Percentiles rank a stretch among this genome's conserved stretches.
These are phyloP conservation scores for Trichosanthes cucumerina DNA, from an alignment of 306 rosid genomes.

Conservation along the genomic window DNA sequence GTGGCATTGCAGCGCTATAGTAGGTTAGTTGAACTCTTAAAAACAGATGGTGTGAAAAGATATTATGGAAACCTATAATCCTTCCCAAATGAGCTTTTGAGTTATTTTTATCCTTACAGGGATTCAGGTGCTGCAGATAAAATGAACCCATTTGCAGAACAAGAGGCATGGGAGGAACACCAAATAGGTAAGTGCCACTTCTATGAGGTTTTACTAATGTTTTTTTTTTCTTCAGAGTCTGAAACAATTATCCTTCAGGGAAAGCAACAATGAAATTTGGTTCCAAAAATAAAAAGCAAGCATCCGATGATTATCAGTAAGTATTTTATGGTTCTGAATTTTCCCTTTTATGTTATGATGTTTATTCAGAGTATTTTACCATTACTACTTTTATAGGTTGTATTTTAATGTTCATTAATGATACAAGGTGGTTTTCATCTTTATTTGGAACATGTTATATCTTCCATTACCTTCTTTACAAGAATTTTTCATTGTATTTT, in stretches of 20 bases:
- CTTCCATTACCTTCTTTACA: background rate
- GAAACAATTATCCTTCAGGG: slow-evolving; percentile 36
- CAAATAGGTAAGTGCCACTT: slow-evolving; percentile 51
- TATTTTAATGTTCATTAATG: background rate
- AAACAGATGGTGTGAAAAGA: background rate
- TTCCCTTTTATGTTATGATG: background rate
- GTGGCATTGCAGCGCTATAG: slow-evolving; percentile 60
- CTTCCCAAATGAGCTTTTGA: background rate
- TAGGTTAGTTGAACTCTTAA: slow-evolving; percentile 23
- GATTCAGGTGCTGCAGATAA: slow-evolving; percentile 64
- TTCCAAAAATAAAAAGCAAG: slow-evolving; percentile 70
- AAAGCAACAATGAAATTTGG: slow-evolving; percentile 75
- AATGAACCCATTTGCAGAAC: slow-evolving; percentile 87
- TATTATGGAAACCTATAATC: background rate
- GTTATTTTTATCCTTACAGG: slow-evolving; percentile 23
- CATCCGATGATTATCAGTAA: slow-evolving; percentile 79
- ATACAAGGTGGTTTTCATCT: background rate
- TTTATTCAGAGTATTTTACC: background rate
- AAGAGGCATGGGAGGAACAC: slow-evolving; percentile 98
- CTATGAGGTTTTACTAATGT: background rate
- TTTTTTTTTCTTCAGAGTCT: background rate
- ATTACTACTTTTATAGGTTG: background rate
- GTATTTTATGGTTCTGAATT: slow-evolving; percentile 18
- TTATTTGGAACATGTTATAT: background rate
- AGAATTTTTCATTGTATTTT: background rate